Conservation (phyloP, 1,139 yeast genomes). For the Taphrina communis region DNA sequence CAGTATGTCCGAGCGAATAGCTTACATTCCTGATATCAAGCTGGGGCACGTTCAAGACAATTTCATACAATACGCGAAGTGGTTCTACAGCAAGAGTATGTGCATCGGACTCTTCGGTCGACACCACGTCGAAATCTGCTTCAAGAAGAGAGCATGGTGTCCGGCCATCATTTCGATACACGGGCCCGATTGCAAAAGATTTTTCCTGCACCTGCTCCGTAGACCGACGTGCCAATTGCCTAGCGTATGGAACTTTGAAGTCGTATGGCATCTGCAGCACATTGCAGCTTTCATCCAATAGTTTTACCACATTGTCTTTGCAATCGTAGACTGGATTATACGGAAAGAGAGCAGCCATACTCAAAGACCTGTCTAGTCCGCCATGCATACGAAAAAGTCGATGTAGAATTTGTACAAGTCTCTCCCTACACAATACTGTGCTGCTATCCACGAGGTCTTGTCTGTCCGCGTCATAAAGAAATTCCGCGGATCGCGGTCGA, state of each 20-base stretch:
- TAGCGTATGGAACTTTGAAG: slow-evolving; percentile 83
- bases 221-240: slow-evolving; percentile 70
- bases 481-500: slow-evolving; percentile 83
- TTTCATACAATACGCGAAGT: slow-evolving; percentile 14
- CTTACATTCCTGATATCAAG: slow-evolving; percentile 68
- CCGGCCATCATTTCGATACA: slow-evolving; percentile 68
- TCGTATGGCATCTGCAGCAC: slow-evolving; percentile 89
- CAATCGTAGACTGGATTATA: slow-evolving; percentile 72
- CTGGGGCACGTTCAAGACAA: slow-evolving; percentile 5
- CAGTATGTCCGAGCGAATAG: slow-evolving; percentile 69
- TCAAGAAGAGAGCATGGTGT: slow-evolving; percentile 81
- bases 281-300: slow-evolving; percentile 82
- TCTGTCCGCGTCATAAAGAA: slow-evolving; percentile 87
- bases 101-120: slow-evolving; percentile 53
- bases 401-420: slow-evolving; percentile 56
- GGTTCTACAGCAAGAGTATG: slow-evolving; percentile 52
- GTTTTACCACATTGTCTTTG: slow-evolving; percentile 65
- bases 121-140: slow-evolving; percentile 73
- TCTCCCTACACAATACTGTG: slow-evolving; percentile 59
- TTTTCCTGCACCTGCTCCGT: slow-evolving; percentile 53
- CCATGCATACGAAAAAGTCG: slow-evolving; percentile 78
- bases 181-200: slow-evolving; percentile 72
- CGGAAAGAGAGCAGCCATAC: slow-evolving; percentile 70
- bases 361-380: slow-evolving; percentile 68
- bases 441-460: slow-evolving; percentile 78